phyloP scores from a whole-genome alignment of 2,329 filamentous ascomycete genomes.

The Scytalidium lignicola region DNA sequence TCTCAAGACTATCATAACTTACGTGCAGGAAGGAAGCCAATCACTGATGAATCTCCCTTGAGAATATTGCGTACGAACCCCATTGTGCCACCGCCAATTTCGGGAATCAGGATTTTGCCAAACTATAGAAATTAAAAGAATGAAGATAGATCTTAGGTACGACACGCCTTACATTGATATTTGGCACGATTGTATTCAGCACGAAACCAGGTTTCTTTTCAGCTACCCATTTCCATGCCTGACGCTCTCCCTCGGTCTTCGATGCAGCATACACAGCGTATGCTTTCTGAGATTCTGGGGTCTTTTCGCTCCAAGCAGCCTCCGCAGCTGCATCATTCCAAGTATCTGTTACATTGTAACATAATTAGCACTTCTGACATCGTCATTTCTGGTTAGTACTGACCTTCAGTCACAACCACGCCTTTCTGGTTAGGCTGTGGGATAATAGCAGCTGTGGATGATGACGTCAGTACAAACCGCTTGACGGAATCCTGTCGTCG shows the following conservation, averaged over 20 bases:
- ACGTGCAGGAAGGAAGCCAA: no score
- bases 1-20: no score
- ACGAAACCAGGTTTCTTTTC: background rate
- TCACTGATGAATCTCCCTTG: no score
- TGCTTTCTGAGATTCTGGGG: constrained; percentile 10
- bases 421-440: background rate
- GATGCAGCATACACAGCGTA: background rate
- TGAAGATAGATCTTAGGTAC: constrained; percentile 7
- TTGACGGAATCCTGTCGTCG: background rate
- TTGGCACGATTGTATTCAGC: background rate
- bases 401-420: no score
- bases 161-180: background rate
- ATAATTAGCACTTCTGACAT: no score
- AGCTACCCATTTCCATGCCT: constrained; percentile 1
- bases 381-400: no score
- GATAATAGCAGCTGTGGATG: background rate
- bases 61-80: background rate
- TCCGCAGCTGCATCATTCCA: background rate
- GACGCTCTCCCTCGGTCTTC: background rate
- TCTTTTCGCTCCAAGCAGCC: constrained; percentile 15
- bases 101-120: background rate
- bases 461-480: constrained; percentile 4
- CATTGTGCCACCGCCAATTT: background rate
- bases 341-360: background rate
- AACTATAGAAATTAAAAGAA: background rate